Conservation (phyloP, 164 flowering plant genomes). For the Tetracentron sinense region DNA sequence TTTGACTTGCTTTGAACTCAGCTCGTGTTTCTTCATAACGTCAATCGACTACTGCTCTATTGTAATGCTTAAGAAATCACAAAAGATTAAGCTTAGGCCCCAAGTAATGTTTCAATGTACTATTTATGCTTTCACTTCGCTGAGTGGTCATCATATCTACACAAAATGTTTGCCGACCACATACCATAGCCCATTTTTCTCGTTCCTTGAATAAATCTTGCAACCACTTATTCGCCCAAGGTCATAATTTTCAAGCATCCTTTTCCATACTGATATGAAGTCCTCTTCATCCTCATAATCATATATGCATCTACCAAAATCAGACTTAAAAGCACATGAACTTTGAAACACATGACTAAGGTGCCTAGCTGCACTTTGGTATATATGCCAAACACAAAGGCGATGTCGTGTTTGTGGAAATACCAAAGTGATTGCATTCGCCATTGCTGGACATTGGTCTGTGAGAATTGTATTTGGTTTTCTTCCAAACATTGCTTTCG, state of each 20-base stretch:
- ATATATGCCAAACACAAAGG: neutral
- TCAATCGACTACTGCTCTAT: neutral
- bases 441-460: neutral
- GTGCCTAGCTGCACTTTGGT: neutral
- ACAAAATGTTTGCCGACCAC: constrained; percentile 1
- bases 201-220: neutral
- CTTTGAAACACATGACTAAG: neutral
- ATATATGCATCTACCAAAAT: neutral
- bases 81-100: neutral
- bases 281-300: neutral
- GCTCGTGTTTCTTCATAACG: constrained; percentile 2
- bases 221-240: neutral
- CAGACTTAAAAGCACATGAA: neutral
- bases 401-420: neutral
- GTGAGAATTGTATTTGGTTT: neutral
- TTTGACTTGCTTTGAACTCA: neutral
- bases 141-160: neutral
- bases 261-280: neutral
- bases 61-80: neutral
- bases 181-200: constrained; percentile 7
- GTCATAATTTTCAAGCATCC: neutral
- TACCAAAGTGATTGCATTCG: neutral
- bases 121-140: neutral
- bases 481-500: neutral
- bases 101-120: neutral